Evolutionary conservation across 163 green algal genomes (phyloP), one percentile per base, ranked within the genome.

Genomic region (Chlamydomonas reinhardtii): DNA sequence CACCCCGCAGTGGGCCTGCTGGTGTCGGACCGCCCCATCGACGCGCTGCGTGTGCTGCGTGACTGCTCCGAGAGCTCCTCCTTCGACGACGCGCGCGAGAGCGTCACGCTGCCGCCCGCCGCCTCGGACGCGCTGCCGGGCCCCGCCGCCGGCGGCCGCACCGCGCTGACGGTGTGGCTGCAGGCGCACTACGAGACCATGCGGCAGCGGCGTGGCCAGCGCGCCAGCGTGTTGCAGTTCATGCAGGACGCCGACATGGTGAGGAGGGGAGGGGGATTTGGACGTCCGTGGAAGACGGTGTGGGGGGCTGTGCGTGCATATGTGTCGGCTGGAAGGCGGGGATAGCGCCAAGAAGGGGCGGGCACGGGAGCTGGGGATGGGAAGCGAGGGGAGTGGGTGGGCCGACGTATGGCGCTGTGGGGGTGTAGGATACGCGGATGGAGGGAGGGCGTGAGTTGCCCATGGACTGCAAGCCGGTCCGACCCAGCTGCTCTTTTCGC

Each of bases 41-140:
- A 94, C 85, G 74, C 92, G 37, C 85, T 92, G 32, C 89, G 90
- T 83, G 65, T 93, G 68, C 74, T 93, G 24, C 79, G 69, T 52
- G 70, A 77, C 66, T 72, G 68, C 68, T 32, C 69, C 68, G 27
- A 48, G 32, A 79, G 54, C 20, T 32, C 68, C 68, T 77, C 79
- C 68, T 77, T 69, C 79, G 16, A 52, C 2, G 70, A 86, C 79
- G 64, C 79, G n/a, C 73, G 74, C n/a, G 24, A 22, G n/a, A 88
- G 83, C 37, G 77, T 87, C 16, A 62, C 43, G 16, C 73, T 91
- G 73, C 88, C 88, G n/a, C 22, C 64, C 29, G 2, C 56, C 37
- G 81, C 85, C 39, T 56, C 39, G 22, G 48, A 25, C 2, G 70
- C 81, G 14, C 81, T 92, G 78, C 69, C 74, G 24, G 74, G 71